Conservation (phyloP, 805 yeast species). For the Dipodascopsis uninucleata region DNA sequence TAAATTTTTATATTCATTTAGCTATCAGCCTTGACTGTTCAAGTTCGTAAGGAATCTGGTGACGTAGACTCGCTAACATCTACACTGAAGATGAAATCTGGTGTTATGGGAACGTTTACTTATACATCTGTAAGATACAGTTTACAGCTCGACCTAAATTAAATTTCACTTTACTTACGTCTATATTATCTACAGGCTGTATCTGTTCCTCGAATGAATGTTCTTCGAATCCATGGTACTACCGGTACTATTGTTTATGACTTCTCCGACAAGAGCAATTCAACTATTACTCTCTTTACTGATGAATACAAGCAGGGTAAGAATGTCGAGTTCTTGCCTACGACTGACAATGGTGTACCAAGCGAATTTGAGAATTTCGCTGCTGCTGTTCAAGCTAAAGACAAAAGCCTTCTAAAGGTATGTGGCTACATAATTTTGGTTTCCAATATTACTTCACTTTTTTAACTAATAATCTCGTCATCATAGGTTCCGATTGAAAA, state of each 20-base stretch:
- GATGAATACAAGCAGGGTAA: slow-evolving; percentile 25
- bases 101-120: slow-evolving; percentile 77
- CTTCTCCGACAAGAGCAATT: slow-evolving; percentile 51
- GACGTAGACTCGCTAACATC: slow-evolving; percentile 77
- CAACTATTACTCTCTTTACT: slow-evolving; percentile 35
- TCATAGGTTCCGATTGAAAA: slow-evolving; percentile 52
- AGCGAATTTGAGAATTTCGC: slow-evolving; percentile 54
- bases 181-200: slow-evolving; percentile 6
- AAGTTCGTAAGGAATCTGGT: slow-evolving; percentile 73
- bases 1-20: not conserved
- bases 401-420: slow-evolving; percentile 53
- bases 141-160: not conserved
- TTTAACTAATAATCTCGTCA: too few species aligned
- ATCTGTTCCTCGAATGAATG: slow-evolving; percentile 36
- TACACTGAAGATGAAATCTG: slow-evolving; percentile 55
- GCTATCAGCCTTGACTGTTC: slow-evolving; percentile 66
- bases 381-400: slow-evolving; percentile 59
- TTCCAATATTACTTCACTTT: too few species aligned
- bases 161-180: not conserved
- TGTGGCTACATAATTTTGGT: too few species aligned
- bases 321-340: slow-evolving; percentile 29
- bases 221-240: slow-evolving; percentile 70
- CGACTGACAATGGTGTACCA: slow-evolving; percentile 52
- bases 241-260: slow-evolving; percentile 72
- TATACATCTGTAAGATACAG: slow-evolving; percentile 84